phyloP scores from a whole-genome alignment of 768 basidiomycete genomes.

The Mycena leptocephala region DNA sequence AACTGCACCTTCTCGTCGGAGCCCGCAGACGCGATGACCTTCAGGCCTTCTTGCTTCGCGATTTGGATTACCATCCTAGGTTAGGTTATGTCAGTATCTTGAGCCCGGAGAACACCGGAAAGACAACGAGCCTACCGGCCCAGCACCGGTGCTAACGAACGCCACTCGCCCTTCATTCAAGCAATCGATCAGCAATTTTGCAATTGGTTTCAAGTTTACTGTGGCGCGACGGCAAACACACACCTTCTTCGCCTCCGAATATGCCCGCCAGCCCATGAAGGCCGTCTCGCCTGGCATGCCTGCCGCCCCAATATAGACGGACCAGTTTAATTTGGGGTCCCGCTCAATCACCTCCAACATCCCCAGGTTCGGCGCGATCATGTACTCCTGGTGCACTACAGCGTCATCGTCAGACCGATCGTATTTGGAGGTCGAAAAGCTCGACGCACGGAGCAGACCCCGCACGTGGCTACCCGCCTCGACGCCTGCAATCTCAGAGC shows the following conservation, averaged over 20 bases:
- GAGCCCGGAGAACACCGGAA: not conserved
- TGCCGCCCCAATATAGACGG: not conserved
- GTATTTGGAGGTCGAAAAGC: not conserved
- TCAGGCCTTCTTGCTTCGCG: conserved; percentile 67
- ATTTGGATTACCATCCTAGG: conserved; percentile 69
- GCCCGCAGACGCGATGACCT: conserved; percentile 82
- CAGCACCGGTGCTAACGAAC: conserved; percentile 53
- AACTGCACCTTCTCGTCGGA: conserved; percentile 82
- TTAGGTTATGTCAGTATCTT: not conserved
- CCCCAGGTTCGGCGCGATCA: not conserved
- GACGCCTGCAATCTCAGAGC: not conserved
- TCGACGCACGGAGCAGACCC: not conserved
- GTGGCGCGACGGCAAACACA: not conserved
- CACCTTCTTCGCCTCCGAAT: conserved; percentile 56
- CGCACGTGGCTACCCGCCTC: conserved; percentile 2
- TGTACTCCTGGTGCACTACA: not conserved
- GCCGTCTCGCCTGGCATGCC: conserved; percentile 54
- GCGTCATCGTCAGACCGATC: too few relatives aligned
- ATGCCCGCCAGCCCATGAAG: conserved; percentile 59
- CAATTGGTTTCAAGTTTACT: too few relatives aligned
- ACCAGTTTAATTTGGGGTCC: conserved; percentile 8
- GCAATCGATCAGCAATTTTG: too few relatives aligned
- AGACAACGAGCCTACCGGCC: too few relatives aligned
- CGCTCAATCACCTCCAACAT: conserved; percentile 5
- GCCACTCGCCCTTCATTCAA: conserved; percentile 55